Evolutionary conservation across 1,284 basidiomycete species (phyloP).

Genomic region (Retiboletus flavoniger): DNA sequence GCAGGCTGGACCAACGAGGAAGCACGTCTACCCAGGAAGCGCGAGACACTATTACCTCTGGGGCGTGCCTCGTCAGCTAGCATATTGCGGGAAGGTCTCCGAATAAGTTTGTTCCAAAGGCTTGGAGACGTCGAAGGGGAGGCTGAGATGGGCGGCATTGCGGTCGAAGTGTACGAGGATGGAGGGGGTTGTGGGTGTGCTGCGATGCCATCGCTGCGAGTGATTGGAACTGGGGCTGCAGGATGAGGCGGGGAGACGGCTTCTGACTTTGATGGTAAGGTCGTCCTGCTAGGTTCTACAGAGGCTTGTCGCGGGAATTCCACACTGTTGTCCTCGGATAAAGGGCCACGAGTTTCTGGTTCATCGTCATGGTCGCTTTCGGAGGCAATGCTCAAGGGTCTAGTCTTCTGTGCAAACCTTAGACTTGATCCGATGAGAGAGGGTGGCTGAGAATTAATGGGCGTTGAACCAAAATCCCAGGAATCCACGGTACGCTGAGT

Average conservation of each 20-base stretch:
- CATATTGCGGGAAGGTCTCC: constrained; percentile 18
- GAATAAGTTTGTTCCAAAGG: constrained; percentile 28
- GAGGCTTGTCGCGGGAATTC: not conserved
- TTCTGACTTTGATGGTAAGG: not conserved
- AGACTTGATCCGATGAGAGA: constrained; percentile 6
- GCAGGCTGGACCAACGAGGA: constrained; percentile 9
- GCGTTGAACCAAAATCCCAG: constrained; percentile 30
- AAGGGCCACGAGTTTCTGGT: constrained; percentile 2
- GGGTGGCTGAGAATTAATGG: constrained; percentile 10
- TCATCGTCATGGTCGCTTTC: constrained; percentile 6
- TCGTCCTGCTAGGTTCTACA: not conserved
- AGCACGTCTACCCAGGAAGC: constrained; percentile 18
- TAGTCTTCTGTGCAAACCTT: constrained; percentile 5
- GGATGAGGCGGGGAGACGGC: not conserved
- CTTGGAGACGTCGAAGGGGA: constrained; percentile 13
- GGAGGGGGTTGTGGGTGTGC: not conserved
- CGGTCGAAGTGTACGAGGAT: constrained; percentile 6
- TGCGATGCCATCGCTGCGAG: not conserved
- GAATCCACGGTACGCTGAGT: constrained; percentile 31
- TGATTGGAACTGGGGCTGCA: constrained; percentile 11
- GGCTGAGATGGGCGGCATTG: constrained; percentile 2
- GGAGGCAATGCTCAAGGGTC: constrained; percentile 4
- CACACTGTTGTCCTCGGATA: constrained; percentile 1
- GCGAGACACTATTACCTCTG: constrained; percentile 22
- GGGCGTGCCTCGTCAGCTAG: constrained; percentile 14